Percentiles rank a stretch among this genome's conserved stretches.
Conservation (phyloP, 1,139 yeast species). For the Magnusiomyces clavatus region DNA sequence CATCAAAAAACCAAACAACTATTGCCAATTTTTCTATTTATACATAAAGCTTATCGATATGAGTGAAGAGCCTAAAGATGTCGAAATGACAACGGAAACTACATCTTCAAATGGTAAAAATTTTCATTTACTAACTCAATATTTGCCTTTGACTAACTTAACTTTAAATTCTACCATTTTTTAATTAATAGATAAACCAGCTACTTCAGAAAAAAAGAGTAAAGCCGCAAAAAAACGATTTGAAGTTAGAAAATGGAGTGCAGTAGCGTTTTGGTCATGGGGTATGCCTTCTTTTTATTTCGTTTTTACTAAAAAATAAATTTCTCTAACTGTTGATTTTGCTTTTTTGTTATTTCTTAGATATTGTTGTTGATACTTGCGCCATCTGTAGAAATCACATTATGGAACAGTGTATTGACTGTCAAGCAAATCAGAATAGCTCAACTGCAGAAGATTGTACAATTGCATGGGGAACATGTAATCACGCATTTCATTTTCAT, state of each 20-base stretch:
- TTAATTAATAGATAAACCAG: background rate
- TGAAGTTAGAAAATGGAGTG: slow-evolving; percentile 78
- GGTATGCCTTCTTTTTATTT: slow-evolving; percentile 39
- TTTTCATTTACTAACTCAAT: background rate
- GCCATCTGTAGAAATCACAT: slow-evolving; percentile 97
- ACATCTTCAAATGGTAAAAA: background rate
- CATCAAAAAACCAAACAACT: too few relatives aligned
- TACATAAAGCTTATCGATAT: background rate
- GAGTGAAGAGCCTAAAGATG: slow-evolving; percentile 1
- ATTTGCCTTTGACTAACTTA: background rate
- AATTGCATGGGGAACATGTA: slow-evolving; percentile 97
- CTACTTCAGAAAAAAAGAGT: slow-evolving; percentile 9
- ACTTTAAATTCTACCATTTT: background rate
- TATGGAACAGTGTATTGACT: slow-evolving; percentile 98
- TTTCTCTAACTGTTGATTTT: background rate
- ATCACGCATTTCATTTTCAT: slow-evolving; percentile 91
- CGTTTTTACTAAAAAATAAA: background rate
- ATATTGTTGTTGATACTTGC: slow-evolving; percentile 90
- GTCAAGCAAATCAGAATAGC: slow-evolving; percentile 74
- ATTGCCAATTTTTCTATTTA: too few relatives aligned
- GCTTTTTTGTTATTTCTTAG: slow-evolving; percentile 20
- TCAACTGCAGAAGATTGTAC: slow-evolving; percentile 72
- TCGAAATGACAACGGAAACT: slow-evolving; percentile 1
- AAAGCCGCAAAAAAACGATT: slow-evolving; percentile 44
- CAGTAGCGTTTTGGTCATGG: slow-evolving; percentile 99